Conservation (phyloP, 805 yeast genomes). For the Hanseniaspora jakobsenii region DNA sequence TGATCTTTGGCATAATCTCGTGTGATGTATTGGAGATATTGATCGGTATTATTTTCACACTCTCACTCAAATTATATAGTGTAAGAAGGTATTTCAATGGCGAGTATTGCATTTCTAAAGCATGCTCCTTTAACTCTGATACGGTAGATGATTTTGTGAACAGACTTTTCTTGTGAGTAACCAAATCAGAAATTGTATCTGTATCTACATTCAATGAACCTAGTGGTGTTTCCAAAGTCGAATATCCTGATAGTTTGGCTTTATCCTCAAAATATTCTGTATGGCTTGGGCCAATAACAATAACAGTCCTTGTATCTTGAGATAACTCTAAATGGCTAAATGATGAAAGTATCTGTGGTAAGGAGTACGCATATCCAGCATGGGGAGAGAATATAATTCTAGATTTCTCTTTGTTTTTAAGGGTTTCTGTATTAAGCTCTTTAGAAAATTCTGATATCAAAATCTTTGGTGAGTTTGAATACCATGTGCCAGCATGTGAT, state of each 20-base stretch:
- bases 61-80: background rate
- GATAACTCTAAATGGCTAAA: slow-evolving; percentile 56
- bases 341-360: slow-evolving; percentile 62
- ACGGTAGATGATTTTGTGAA: background rate
- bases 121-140: slow-evolving; percentile 76
- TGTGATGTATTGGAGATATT: slow-evolving; percentile 53
- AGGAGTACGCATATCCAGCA: slow-evolving; percentile 84
- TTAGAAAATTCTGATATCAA: slow-evolving; percentile 29
- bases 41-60: slow-evolving; percentile 57
- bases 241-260: slow-evolving; percentile 43
- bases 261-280: slow-evolving; percentile 64
- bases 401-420: too few relatives aligned
- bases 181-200: slow-evolving; percentile 31
- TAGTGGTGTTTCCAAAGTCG: slow-evolving; percentile 63
- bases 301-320: slow-evolving; percentile 41
- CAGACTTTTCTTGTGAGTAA: background rate
- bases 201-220: slow-evolving; percentile 63
- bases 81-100: slow-evolving; percentile 34
- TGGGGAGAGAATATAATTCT: slow-evolving; percentile 41
- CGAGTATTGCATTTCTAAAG: slow-evolving; percentile 79
- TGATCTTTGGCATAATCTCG: slow-evolving; percentile 31
- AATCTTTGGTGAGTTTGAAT: slow-evolving; percentile 35
- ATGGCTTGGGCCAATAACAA: slow-evolving; percentile 87
- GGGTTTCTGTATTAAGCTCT: too few relatives aligned
- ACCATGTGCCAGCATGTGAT: slow-evolving; percentile 90